Evolutionary conservation across 768 basidiomycete species (phyloP).

Genomic region (Lactarius trivialis): DNA sequence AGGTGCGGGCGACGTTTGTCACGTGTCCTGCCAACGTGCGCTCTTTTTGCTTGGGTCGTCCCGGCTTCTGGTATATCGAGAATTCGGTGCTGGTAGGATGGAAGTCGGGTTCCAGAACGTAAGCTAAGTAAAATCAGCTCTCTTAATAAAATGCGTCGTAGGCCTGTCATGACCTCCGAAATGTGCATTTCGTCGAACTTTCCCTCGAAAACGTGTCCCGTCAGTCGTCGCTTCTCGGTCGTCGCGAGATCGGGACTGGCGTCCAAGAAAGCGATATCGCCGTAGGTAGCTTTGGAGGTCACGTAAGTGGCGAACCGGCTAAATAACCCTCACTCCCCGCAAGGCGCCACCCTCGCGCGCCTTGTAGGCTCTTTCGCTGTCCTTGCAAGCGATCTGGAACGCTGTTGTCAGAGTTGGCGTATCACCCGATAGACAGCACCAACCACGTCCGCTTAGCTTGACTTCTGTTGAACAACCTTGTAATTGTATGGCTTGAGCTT

Average conservation of each 20-base stretch:
- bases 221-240: slow-evolving; percentile 6
- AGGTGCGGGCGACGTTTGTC: neutral
- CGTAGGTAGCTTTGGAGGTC: slow-evolving; percentile 8
- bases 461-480: neutral
- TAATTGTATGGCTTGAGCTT: neutral
- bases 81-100: slow-evolving; percentile 7
- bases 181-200: slow-evolving; percentile 5
- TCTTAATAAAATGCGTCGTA: neutral
- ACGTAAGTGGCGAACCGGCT: too few relatives aligned
- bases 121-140: neutral
- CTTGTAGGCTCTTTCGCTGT: neutral
- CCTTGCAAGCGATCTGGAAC: neutral
- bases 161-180: slow-evolving; percentile 2
- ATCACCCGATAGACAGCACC: neutral
- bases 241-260: neutral
- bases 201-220: slow-evolving; percentile 11
- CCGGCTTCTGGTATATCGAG: slow-evolving; percentile 9
- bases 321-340: neutral
- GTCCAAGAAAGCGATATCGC: slow-evolving; percentile 11
- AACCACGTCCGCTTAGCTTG: neutral
- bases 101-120: slow-evolving; percentile 7
- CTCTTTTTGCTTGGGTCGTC: slow-evolving; percentile 11
- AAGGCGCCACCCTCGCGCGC: neutral
- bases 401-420: neutral
- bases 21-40: slow-evolving; percentile 5